phyloP scores from a whole-genome alignment of 768 basidiomycete species.

The Amylocystis lapponica region DNA sequence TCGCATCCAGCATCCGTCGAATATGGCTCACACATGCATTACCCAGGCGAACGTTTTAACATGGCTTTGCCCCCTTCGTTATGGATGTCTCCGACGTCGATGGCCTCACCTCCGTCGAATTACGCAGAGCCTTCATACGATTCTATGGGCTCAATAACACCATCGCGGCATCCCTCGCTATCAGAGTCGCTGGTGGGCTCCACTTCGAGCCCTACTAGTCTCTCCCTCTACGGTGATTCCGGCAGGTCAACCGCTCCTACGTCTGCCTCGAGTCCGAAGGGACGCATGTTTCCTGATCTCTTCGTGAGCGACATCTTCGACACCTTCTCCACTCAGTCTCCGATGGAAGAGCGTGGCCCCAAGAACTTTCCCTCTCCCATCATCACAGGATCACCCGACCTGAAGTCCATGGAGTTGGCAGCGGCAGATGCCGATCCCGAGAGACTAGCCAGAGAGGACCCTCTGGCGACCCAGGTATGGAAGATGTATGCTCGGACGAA shows the following conservation, averaged over 20 bases:
- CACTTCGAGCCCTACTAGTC: constrained; percentile 22
- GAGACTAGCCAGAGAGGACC: constrained; percentile 75
- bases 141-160: constrained; percentile 14
- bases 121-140: constrained; percentile 19
- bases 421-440: constrained; percentile 51
- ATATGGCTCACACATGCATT: constrained; percentile 18
- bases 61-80: constrained; percentile 65
- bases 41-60: constrained; percentile 44
- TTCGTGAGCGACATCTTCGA: constrained; percentile 73
- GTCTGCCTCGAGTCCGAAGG: constrained; percentile 21
- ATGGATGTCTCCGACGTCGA: constrained; percentile 75
- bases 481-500: constrained; percentile 91
- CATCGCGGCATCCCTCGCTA: constrained; percentile 15
- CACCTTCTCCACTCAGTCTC: constrained; percentile 46
- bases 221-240: constrained; percentile 21
- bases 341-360: constrained; percentile 27
- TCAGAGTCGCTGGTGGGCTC: constrained; percentile 16
- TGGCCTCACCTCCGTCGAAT: constrained; percentile 38
- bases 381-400: constrained; percentile 63
- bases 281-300: constrained; percentile 34
- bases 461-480: constrained; percentile 94
- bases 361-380: constrained; percentile 61
- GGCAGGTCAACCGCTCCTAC: constrained; percentile 22
- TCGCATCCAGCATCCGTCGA: constrained; percentile 20
- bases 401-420: constrained; percentile 40